Percentiles rank a stretch among this genome's conserved stretches.
Evolutionary conservation across 371 early-diverging fungal genomes (phyloP).

Genomic region (Mucor lusitanicus): DNA sequence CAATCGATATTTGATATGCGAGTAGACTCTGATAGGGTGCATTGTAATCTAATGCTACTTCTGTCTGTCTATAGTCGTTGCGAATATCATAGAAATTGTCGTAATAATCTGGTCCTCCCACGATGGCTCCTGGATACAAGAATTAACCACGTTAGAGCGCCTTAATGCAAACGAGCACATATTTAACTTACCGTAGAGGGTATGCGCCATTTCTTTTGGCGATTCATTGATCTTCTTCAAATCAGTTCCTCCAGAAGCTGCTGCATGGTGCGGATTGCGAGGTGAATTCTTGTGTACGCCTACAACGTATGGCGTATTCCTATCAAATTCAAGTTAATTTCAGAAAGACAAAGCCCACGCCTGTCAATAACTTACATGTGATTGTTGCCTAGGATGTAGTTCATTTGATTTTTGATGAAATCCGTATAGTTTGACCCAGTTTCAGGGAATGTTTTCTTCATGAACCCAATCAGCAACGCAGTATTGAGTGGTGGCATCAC

Average conservation of each 20-base stretch:
- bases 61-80: constrained; percentile 50
- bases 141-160: not conserved
- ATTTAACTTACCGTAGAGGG: constrained; percentile 44
- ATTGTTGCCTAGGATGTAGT: constrained; percentile 55
- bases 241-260: constrained; percentile 55
- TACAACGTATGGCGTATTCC: constrained; percentile 46
- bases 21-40: constrained; percentile 63
- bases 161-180: too few species aligned
- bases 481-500: constrained; percentile 33
- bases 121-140: constrained; percentile 34
- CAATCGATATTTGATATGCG: constrained; percentile 56
- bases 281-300: constrained; percentile 60
- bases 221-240: constrained; percentile 34
- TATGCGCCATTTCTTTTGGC: constrained; percentile 29
- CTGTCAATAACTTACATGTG: constrained; percentile 10
- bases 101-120: constrained; percentile 54
- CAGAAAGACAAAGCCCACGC: too few species aligned
- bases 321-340: not conserved
- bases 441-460: constrained; percentile 8
- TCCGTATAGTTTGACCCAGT: constrained; percentile 29
- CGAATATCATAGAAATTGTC: constrained; percentile 59
- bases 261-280: constrained; percentile 50
- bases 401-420: constrained; percentile 47
- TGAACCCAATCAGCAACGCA: constrained; percentile 19
- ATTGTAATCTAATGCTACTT: constrained; percentile 69